These are phyloP conservation scores for Boletus subparvulus DNA, from an alignment of 768 basidiomycete genomes.

Conservation along the genomic window DNA sequence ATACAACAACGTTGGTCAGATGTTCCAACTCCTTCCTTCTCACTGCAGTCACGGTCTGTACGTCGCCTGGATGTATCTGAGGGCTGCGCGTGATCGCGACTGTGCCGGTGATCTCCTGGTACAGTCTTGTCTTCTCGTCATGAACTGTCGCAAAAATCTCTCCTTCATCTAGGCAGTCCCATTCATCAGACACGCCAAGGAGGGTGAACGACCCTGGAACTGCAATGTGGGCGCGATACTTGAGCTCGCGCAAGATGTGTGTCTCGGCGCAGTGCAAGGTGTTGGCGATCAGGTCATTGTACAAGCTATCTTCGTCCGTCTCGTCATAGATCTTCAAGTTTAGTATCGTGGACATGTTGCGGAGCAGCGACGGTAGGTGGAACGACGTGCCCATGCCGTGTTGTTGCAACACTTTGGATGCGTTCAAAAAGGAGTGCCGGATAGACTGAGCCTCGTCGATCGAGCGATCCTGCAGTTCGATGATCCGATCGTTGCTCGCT, in stretches of 20 bases:
- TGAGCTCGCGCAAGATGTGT: conserved; percentile 51
- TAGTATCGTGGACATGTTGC: conserved; percentile 35
- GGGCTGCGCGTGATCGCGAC: conserved; percentile 52
- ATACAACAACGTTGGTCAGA: conserved; percentile 48
- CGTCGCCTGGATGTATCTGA: conserved; percentile 52
- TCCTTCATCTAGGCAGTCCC: conserved; percentile 44
- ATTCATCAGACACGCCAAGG: conserved; percentile 54
- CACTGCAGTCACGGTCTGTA: conserved; percentile 44
- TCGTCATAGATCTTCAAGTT: conserved; percentile 25
- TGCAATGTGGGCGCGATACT: conserved; percentile 49
- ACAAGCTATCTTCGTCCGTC: conserved; percentile 11
- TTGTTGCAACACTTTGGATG: conserved; percentile 40
- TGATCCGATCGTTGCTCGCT: conserved; percentile 33
- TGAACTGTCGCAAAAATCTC: conserved; percentile 47
- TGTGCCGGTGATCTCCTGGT: conserved; percentile 34
- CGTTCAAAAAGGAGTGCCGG: conserved; percentile 33
- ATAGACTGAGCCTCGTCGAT: conserved; percentile 38
- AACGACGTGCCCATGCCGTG: conserved; percentile 49
- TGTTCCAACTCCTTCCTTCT: conserved; percentile 38
- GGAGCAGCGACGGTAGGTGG: conserved; percentile 43
- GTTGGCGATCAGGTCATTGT: conserved; percentile 39
- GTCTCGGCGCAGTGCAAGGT: conserved; percentile 40
- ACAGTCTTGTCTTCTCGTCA: conserved; percentile 31
- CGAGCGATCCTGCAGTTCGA: conserved; percentile 38
- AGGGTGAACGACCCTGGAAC: conserved; percentile 50